phyloP scores from a whole-genome alignment of 441 rosid genomes.

The Corymbia calophylla region DNA sequence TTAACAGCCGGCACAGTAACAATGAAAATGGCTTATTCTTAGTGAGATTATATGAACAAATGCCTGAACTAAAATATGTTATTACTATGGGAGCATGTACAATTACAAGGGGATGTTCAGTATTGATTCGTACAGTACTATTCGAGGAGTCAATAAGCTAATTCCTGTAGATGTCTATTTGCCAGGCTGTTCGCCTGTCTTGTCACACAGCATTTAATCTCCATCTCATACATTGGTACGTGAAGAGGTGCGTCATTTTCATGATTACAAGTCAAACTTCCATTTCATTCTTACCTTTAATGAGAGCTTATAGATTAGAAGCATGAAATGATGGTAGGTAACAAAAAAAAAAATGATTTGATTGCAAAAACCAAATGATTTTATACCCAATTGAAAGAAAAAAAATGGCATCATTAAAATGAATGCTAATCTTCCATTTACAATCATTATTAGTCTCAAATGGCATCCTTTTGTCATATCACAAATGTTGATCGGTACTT shows the following conservation, averaged over 20 bases:
- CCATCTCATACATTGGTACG: rapidly evolving
- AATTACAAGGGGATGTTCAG: no score
- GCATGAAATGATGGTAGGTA: neutral
- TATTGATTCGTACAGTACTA: no score
- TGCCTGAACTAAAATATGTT: neutral
- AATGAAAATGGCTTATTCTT: neutral
- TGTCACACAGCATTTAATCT: neutral
- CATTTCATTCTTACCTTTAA: neutral
- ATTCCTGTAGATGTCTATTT: no score
- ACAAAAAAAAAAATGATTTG: neutral
- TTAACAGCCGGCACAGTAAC: no score
- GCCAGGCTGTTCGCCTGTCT: neutral
- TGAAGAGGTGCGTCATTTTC: neutral
- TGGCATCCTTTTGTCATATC: neutral
- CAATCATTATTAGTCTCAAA: neutral
- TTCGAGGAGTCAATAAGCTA: no score
- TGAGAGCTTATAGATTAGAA: neutral
- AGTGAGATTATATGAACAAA: neutral
- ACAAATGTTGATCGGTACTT: rapidly evolving
- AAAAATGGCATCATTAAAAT: neutral
- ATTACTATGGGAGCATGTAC: neutral
- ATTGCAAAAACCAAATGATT: neutral
- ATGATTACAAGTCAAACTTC: neutral
- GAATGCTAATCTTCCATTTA: neutral
- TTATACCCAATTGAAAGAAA: neutral